A percentile compares a stretch with the other conserved stretches of the same genome.
Evolutionary conservation across 805 yeast species (phyloP).

Genomic region (Ogataea degrootiae): DNA sequence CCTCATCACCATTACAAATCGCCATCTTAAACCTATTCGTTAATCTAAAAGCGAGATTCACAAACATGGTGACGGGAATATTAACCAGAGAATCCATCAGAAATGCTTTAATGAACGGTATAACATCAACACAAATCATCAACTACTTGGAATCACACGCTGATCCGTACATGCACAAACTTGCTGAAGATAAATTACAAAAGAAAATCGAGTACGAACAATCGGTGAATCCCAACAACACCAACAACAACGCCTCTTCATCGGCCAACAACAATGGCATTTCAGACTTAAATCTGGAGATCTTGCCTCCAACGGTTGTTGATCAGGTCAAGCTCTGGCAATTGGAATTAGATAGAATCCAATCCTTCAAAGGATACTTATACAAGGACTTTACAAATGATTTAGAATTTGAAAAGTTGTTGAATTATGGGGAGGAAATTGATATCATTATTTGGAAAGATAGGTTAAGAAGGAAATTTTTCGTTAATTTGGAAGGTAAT

Average conservation of each 20-base stretch:
- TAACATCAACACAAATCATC: conserved; percentile 91
- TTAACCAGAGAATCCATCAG: conserved; percentile 90
- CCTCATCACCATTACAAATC: conserved; percentile 90
- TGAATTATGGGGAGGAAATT: conserved; percentile 79
- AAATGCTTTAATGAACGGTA: conserved; percentile 78
- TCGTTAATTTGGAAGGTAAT: conserved; percentile 84
- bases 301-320: conserved; percentile 91
- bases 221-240: conserved; percentile 29
- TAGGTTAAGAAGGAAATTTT: conserved; percentile 62
- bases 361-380: conserved; percentile 78
- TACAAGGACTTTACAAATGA: conserved; percentile 80
- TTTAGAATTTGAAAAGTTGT: conserved; percentile 68
- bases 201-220: conserved; percentile 63
- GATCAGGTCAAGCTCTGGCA: conserved; percentile 98
- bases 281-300: conserved; percentile 46
- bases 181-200: conserved; percentile 64
- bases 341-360: conserved; percentile 87
- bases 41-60: conserved; percentile 75
- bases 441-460: conserved; percentile 92
- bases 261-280: no score
- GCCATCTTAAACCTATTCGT: conserved; percentile 88
- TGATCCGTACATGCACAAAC: conserved; percentile 80
- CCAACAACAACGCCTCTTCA: no score
- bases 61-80: conserved; percentile 91
- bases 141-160: conserved; percentile 88